Evolutionary conservation across 2,329 filamentous ascomycete genomes (phyloP).

Genomic region (Pseudogymnoascus sp.): DNA sequence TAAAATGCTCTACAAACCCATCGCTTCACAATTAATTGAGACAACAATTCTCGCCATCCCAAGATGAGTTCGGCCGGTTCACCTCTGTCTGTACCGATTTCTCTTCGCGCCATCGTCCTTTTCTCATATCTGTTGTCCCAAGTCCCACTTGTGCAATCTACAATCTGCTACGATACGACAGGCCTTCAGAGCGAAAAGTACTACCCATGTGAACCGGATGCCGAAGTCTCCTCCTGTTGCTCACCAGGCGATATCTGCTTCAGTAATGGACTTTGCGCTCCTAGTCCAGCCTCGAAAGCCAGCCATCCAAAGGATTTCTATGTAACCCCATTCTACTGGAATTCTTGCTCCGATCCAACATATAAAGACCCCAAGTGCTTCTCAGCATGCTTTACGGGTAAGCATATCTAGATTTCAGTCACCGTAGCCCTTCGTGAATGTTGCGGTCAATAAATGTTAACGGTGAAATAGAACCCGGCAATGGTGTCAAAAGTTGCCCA

Average conservation of each 20-base stretch:
- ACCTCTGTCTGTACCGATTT: neutral
- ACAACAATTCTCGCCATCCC: neutral
- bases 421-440: neutral
- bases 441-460: neutral
- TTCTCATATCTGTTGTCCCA: neutral
- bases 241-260: neutral
- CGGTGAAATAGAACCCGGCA: neutral
- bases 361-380: neutral
- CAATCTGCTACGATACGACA: neutral
- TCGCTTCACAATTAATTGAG: neutral
- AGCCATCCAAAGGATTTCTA: neutral
- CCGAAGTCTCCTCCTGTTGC: neutral
- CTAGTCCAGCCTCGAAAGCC: neutral
- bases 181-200: neutral
- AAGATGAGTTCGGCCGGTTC: neutral
- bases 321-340: neutral
- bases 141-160: neutral
- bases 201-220: neutral
- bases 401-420: neutral
- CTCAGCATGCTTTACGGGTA: neutral
- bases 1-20: neutral
- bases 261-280: neutral
- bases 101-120: neutral
- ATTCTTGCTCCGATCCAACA: neutral
- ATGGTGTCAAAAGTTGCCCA: neutral